Base-by-base conservation (phyloP, 768 basidiomycete genomes). In the Pisolithus sp. region DNA sequence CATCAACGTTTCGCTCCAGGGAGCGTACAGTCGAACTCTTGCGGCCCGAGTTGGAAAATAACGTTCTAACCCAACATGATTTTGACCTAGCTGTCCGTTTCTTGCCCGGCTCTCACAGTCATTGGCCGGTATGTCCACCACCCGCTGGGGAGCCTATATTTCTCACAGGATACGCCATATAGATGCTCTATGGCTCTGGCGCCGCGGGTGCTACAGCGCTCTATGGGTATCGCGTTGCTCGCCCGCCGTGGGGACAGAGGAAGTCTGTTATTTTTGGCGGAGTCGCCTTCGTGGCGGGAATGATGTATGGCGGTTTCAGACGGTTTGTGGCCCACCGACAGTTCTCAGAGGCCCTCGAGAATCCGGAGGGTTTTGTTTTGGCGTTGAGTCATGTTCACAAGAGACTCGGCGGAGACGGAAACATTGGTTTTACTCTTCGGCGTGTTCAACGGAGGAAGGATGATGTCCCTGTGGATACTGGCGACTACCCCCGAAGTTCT, bases 41-140 rank as follows among this genome's bases (percentile, higher is more conserved):
- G 26, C 61, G 56, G 5, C 66, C 66, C 9, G 67, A 68, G 41
- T 49, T 70, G 13, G 68, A 68, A 28, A 65, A 58, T 15, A 55
- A 53, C 4, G 50, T 63, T 24, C 44, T 68, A 17, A 57, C 67
- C 18, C 60, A 58, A 18, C 75, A 73, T 49, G 85, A 87, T 71
- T 85, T 77, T 62, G 72, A 83, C 0, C 63, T 76, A 10, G 78
- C 83, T 4, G 61, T 72, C 51, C 61, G 61, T 24, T 86, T 85
- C 69, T 65, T 82, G 24, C 76, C 82, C 36, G 75, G 74, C 37
- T 58, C 61, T 69, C 57, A 77, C 69, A 63, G 72, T 30, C 71
- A 77, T 54, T 71, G 68, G 55, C 71, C 74, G 51, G 73, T 77
- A 46, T 71, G 76, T 57, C 45, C 58, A 13, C 49, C 17, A 21